Base-by-base conservation (phyloP, 805 yeast species). In the Zygoascus ofunaensis region DNA sequence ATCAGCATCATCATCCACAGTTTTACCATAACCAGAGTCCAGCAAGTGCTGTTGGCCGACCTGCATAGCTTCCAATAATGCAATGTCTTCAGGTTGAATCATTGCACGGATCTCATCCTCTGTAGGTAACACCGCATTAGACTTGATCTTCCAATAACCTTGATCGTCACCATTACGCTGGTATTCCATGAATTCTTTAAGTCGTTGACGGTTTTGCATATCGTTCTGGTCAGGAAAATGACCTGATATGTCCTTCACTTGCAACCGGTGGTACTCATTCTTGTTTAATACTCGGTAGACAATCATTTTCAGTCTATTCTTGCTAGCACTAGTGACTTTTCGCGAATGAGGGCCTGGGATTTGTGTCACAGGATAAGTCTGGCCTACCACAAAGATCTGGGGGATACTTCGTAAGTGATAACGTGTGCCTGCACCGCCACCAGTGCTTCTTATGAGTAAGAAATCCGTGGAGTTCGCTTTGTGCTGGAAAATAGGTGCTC, bases 291-390 rank as follows among this genome's bases (percentile, higher is more conserved):
- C 84, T 43, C 97, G 75, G 56, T 77, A 90, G 1, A 87, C 97
- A 54, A 92, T 80, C 96, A 92, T 89, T 62, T 85, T 87, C 52
- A 92, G 68, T 49, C 98, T 72, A 58, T 87, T 89, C 56, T 90
- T 89, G 35, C 87, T 79, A 20, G 94, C 89, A 2, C 95, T 82
- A 0, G 97, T 89, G 19, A 89, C 97, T 56, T 87, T 87, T 62
- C 98, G 76, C 1, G 97, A 87, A 60, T 92, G 96, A 2, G 98
- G 98, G 1, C 97, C 97, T 0, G 98, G 98, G 28, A 92, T 82
- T 56, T 87, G 96, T 39, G 85, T 84, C 2, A 87, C 95, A 1
- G 98, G 98, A 53, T 87, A 79, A 0, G 84, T 75, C 58, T 92
- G 95, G 1, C 98, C 98, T 12, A 89, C 95, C 0, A 87, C 79